Evolutionary conservation across 2,329 filamentous ascomycete species (phyloP).

Genomic region (Rutstroemia sp.): DNA sequence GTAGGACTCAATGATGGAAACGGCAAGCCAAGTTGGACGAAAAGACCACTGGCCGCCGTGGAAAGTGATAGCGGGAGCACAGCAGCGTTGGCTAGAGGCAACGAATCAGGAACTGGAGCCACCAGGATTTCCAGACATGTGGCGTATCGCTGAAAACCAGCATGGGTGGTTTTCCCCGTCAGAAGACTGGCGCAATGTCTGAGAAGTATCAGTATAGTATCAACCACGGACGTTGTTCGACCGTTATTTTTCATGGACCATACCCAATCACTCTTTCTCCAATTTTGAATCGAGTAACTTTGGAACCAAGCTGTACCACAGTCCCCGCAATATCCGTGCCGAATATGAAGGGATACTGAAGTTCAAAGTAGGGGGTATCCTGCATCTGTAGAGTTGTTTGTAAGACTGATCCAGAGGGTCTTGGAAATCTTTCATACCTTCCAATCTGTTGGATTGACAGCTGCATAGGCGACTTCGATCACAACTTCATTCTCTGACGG

Average conservation of each 20-base stretch:
- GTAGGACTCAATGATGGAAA: conserved; percentile 12
- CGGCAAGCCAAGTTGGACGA: conserved; percentile 12
- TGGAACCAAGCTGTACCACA: conserved; percentile 34
- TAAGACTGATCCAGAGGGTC: conserved; percentile 26
- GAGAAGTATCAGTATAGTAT: neutral
- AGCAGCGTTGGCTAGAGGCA: conserved; percentile 29
- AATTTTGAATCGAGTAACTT: conserved; percentile 36
- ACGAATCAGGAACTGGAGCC: conserved; percentile 24
- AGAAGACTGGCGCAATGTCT: conserved; percentile 22
- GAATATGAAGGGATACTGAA: conserved; percentile 20
- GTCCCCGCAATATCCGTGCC: conserved; percentile 25
- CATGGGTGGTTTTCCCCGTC: conserved; percentile 18
- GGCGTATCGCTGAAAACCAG: conserved; percentile 30
- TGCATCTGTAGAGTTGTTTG: conserved; percentile 13
- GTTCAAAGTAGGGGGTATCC: conserved; percentile 7
- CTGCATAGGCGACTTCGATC: conserved; percentile 31
- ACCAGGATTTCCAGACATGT: conserved; percentile 22
- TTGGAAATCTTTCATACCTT: conserved; percentile 22
- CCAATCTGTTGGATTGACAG: conserved; percentile 34
- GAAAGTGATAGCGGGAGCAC: conserved; percentile 31
- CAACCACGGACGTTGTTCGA: too few relatives aligned
- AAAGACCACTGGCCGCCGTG: conserved; percentile 31
- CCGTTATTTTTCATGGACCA: too few relatives aligned
- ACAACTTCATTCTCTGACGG: conserved; percentile 29
- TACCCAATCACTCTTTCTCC: conserved; percentile 18